Evolutionary conservation across 108 stramenopile genomes (phyloP).

Genomic region (Nannochloropsis granulata): DNA sequence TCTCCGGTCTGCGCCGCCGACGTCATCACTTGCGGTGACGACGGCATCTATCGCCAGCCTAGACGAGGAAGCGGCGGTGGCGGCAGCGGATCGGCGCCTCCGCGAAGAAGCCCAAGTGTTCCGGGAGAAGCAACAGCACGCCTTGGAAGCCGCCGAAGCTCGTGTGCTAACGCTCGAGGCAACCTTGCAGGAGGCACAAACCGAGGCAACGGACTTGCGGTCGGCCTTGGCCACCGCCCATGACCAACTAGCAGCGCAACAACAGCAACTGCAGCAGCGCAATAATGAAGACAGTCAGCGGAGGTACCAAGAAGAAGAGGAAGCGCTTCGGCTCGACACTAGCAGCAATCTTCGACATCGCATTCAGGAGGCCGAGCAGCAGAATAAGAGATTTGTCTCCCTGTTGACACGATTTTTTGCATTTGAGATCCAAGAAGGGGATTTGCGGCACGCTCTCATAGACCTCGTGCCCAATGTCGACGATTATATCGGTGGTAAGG

Average conservation of each 20-base stretch:
- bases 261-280: neutral
- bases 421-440: constrained; percentile 44
- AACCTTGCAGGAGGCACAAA: neutral
- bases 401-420: constrained; percentile 20
- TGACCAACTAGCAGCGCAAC: neutral
- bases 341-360: neutral
- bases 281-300: neutral
- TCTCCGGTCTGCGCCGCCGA: neutral
- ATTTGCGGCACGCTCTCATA: constrained; percentile 13
- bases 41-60: constrained; percentile 6
- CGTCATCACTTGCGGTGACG: constrained; percentile 3
- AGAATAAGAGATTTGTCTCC: neutral
- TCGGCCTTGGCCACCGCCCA: neutral
- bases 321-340: neutral
- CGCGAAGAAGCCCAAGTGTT: constrained; percentile 20
- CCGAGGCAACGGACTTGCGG: neutral
- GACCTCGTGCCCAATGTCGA: neutral
- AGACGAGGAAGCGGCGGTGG: constrained; percentile 5
- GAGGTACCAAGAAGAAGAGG: neutral
- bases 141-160: neutral
- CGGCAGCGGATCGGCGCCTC: constrained; percentile 19
- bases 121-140: neutral
- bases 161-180: neutral
- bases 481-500: neutral
- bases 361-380: neutral